Base-by-base conservation (phyloP, 129 eudicot species). In the Saposhnikovia divaricata region DNA sequence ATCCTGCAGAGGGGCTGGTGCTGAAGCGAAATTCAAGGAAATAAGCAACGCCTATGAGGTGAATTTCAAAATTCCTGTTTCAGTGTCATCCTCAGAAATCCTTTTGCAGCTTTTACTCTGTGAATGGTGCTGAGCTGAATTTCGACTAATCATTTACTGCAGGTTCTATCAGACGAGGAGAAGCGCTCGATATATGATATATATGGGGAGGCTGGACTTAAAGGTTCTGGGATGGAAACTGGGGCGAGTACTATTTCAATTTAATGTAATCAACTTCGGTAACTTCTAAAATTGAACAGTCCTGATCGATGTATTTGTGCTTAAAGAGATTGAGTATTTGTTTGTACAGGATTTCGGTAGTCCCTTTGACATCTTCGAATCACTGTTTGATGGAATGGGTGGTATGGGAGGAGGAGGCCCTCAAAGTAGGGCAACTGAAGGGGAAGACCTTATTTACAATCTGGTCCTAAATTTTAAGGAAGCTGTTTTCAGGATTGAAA, bases 41-140 rank as follows among this genome's bases (percentile, higher is more conserved):
- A 92, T 96, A 51, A 92, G 99, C 81, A 90, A 90, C 78, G 99
- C 99, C 77, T 96, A 96, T 85, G 99, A 96, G 92, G 98, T 90
- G 77, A 38, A 77, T 31, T 42, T 73, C 82, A 42, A 25, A 72
- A 3, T 8, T 7, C 72, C 57, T 77, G 27, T 13, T 75, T 10
- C 10, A 12, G 8, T 38, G 16, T 37, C 77, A 59, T n/a, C 51
- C 31, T 66, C 77, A 27, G 21, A 74, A 55, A 7, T 73, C 14
- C 9, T 14, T 43, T 47, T 47, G 51, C 45, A 31, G 75, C 28
- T 72, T 11, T 73, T 57, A 13, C 27, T 48, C 50, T 25, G 77
- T 38, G 25, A 28, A 75, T 37, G 27, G 3, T 53, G 39, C 31
- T 19, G 57, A 25, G 42, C 39, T 69, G 47, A 16, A 16, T 81